Evolutionary conservation across 1,284 basidiomycete species (phyloP).

Genomic region (Vanrija sp.): DNA sequence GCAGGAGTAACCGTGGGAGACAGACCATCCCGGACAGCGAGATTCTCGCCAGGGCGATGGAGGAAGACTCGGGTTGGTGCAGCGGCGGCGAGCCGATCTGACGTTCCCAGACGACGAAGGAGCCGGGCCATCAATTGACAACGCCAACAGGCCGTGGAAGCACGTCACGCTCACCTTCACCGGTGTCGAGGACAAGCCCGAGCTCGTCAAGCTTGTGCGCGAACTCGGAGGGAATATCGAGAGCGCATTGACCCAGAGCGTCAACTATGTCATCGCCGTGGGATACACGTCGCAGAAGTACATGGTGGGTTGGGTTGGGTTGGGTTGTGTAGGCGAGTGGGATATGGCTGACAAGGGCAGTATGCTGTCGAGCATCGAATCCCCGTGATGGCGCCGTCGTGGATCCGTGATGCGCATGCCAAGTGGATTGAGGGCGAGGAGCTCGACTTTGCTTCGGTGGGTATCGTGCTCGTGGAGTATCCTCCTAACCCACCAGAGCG

Average conservation of each 20-base stretch:
- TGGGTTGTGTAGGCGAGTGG: background rate
- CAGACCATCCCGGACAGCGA: slow-evolving; percentile 18
- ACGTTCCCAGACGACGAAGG: slow-evolving; percentile 25
- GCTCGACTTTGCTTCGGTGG: slow-evolving; percentile 23
- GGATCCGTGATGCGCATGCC: slow-evolving; percentile 35
- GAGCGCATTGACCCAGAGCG: slow-evolving; percentile 35
- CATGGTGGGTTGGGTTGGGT: slow-evolving; percentile 26
- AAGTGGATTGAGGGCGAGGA: slow-evolving; percentile 32
- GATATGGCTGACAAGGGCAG: slow-evolving; percentile 18
- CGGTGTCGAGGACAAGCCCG: slow-evolving; percentile 40
- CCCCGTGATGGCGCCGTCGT: slow-evolving; percentile 37
- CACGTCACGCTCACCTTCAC: slow-evolving; percentile 40
- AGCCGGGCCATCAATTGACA: slow-evolving; percentile 1
- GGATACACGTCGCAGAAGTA: slow-evolving; percentile 39
- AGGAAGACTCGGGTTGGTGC: slow-evolving; percentile 29
- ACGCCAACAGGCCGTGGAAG: slow-evolving; percentile 30
- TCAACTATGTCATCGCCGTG: slow-evolving; percentile 42
- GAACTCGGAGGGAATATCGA: slow-evolving; percentile 39
- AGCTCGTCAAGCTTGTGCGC: slow-evolving; percentile 14
- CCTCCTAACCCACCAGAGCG: slow-evolving; percentile 7
- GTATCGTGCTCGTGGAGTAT: background rate
- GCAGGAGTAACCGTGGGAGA: slow-evolving; percentile 3
- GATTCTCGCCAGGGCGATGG: slow-evolving; percentile 22
- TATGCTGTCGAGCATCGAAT: slow-evolving; percentile 41
- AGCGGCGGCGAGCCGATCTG: background rate